phyloP scores from a whole-genome alignment of 179 eudicot genomes.

The Dionaea muscipula region DNA sequence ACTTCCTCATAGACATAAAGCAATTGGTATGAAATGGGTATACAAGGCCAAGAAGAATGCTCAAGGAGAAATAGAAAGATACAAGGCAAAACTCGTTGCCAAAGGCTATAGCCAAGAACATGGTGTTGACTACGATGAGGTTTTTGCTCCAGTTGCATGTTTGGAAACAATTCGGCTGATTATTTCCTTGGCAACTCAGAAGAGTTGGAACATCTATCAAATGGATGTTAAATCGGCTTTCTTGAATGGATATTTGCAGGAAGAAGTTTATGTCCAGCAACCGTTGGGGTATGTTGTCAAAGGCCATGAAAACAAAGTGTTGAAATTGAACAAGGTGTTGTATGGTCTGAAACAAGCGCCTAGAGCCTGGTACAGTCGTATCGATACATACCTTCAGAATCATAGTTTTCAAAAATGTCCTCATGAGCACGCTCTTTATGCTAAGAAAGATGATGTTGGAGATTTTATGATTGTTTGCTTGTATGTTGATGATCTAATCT shows the following conservation, averaged over 20 bases:
- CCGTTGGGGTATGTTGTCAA: not conserved
- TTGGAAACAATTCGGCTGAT: too few species aligned
- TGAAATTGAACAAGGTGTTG: too few species aligned
- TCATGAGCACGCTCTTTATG: constrained; percentile 2
- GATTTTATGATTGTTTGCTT: constrained; percentile 1
- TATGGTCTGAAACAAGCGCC: too few species aligned
- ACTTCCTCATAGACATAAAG: not conserved
- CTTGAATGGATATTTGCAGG: not conserved
- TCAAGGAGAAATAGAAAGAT: too few species aligned
- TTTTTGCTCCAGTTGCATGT: too few species aligned
- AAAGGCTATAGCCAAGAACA: too few species aligned
- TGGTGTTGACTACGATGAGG: too few species aligned
- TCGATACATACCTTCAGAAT: constrained; percentile 1
- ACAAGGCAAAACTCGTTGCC: too few species aligned
- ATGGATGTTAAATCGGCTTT: not conserved
- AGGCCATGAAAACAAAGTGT: not conserved
- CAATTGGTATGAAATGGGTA: not conserved
- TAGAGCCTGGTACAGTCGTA: constrained; percentile 1
- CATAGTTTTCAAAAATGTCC: constrained; percentile 1
- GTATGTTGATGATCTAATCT: constrained; percentile 8
- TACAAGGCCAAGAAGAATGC: not conserved
- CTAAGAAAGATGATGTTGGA: not conserved
- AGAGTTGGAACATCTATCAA: too few species aligned
- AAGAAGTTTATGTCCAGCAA: not conserved
- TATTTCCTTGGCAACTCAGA: too few species aligned